phyloP scores from a whole-genome alignment of 2,329 filamentous ascomycete species.

The Fonsecaea erecta region DNA sequence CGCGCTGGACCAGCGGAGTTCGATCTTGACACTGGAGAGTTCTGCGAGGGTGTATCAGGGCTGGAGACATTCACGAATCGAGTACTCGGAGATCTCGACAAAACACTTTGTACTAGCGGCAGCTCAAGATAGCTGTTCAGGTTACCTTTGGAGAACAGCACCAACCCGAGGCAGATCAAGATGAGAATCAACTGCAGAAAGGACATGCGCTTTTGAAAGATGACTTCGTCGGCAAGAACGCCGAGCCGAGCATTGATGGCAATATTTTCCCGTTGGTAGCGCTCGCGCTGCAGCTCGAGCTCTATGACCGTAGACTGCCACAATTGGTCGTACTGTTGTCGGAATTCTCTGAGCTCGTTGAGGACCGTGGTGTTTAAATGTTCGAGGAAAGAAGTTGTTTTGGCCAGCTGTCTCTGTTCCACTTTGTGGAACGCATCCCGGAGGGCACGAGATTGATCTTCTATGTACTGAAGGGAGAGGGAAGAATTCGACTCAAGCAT shows the following conservation, averaged over 20 bases:
- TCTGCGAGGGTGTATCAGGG: slow-evolving; percentile 27
- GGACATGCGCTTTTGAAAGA: slow-evolving; percentile 83
- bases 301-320: slow-evolving; percentile 96
- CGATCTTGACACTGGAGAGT: slow-evolving; percentile 24
- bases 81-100: slow-evolving; percentile 50
- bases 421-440: slow-evolving; percentile 84
- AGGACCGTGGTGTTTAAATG: slow-evolving; percentile 87
- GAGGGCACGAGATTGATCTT: slow-evolving; percentile 89
- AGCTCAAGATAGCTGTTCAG: slow-evolving; percentile 52
- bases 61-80: slow-evolving; percentile 31
- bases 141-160: slow-evolving; percentile 70
- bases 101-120: slow-evolving; percentile 53
- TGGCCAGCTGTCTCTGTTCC: slow-evolving; percentile 84
- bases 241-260: slow-evolving; percentile 81
- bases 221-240: slow-evolving; percentile 88
- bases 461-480: slow-evolving; percentile 91
- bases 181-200: slow-evolving; percentile 89
- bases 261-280: slow-evolving; percentile 79
- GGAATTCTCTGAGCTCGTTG: slow-evolving; percentile 74
- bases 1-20: slow-evolving; percentile 22
- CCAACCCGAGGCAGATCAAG: slow-evolving; percentile 81
- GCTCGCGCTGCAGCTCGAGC: slow-evolving; percentile 83
- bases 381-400: slow-evolving; percentile 79
- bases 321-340: slow-evolving; percentile 89
- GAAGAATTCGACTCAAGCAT: slow-evolving; percentile 92